A percentile compares a stretch with the other conserved stretches of the same genome.
phyloP scores from a whole-genome alignment of 768 basidiomycete species.

The Lenzites betulinus region DNA sequence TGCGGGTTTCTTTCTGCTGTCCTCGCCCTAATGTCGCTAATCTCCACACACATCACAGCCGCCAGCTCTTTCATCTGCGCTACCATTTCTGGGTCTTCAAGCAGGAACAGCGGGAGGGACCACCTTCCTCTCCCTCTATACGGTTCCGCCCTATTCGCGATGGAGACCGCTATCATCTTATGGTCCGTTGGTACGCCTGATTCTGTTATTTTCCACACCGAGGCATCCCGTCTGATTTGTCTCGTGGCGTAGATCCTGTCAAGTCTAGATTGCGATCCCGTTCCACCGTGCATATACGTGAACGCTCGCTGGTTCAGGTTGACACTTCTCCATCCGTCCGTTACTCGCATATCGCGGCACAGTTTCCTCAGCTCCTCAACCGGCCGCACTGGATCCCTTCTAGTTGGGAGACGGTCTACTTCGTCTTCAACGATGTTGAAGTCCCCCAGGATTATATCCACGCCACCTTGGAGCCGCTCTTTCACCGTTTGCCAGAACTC shows the following conservation, averaged over 20 bases:
- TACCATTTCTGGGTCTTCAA: background rate
- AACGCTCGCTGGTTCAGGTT: no score
- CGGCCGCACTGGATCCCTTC: no score
- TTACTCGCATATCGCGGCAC: no score
- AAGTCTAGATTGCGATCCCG: no score
- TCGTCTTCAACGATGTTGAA: no score
- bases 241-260: no score
- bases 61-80: background rate
- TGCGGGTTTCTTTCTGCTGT: background rate
- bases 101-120: background rate
- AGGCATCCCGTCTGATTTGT: background rate
- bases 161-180: background rate
- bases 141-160: background rate
- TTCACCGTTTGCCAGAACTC: background rate
- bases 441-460: no score
- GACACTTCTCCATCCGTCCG: no score
- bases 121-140: slow-evolving; percentile 13
- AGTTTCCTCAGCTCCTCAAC: no score
- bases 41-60: background rate
- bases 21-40: background rate
- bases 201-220: background rate
- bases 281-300: no score
- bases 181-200: slow-evolving; percentile 1
- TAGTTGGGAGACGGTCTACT: no score
- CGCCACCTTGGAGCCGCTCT: background rate